Evolutionary conservation across 306 rosid genomes (phyloP), one percentile per base, ranked within the genome.

Genomic region (Cicer bijugum): DNA sequence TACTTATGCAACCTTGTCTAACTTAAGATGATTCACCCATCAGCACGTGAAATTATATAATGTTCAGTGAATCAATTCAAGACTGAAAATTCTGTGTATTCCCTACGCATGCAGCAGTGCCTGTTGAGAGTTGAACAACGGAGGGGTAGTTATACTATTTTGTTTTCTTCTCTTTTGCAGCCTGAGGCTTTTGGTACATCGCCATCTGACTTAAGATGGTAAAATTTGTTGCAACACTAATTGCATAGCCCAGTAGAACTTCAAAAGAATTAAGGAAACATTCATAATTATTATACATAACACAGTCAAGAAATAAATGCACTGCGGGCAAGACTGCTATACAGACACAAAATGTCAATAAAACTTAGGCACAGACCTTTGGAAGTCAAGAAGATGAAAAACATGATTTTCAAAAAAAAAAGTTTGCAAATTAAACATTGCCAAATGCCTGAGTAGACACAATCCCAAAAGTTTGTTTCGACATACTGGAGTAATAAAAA

Each of bases 211-310:
- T 86, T 72, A 94, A 72, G 79, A 94, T 80, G 76, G 89, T 77
- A 57, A 85, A 83, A 72, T 94, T 91, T 72, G 97, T 94, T 9
- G 86, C 89, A 48, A 89, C 74, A 19, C 96, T 92, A 78, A 91
- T 76, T 35, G 72, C 90, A 19, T 91, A 91, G 77, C 99, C 99
- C 87, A 88, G 4, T n/a, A 94, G 56, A 77, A 94, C 99, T 94
- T 75, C 61, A 37, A 68, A 75, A 55, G 50, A 79, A 66, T 87
- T 40, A 86, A 83, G 91, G 89, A 82, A 74, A 76, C 80, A 42
- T 68, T 33, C 76, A 42, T 51, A 48, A 23, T 8, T 8, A 56
- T 47, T 28, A 28, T 28, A 28, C 35, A 52, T 10, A 38, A 37
- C 72, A 53, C 37, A 57, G 15, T 4, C 8, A 52, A 28, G 35